A percentile compares a stretch with the other conserved stretches of the same genome.
These are phyloP conservation scores for Apiospora koreana DNA, from an alignment of 2,329 filamentous ascomycete genomes.

Conservation along the genomic window DNA sequence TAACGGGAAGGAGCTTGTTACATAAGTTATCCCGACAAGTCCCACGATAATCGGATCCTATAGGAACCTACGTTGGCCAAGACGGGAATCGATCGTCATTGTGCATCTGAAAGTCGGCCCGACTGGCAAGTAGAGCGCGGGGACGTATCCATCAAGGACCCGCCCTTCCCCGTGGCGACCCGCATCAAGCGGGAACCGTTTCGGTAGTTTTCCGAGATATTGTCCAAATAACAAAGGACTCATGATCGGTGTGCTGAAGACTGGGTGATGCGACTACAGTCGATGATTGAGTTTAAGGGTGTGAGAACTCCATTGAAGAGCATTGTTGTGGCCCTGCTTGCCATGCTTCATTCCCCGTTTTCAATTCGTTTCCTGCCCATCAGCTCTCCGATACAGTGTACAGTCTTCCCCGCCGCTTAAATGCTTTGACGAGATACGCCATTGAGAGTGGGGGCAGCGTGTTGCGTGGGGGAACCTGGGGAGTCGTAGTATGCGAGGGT, in stretches of 20 bases:
- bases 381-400: background rate
- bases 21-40: background rate
- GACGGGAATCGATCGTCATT: conserved; percentile 7
- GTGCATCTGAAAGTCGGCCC: background rate
- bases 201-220: background rate
- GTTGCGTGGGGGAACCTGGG: background rate
- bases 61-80: background rate
- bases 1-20: background rate
- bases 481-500: background rate
- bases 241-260: no score
- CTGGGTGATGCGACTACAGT: no score
- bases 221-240: background rate
- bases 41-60: background rate
- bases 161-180: background rate
- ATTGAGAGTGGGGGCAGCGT: background rate
- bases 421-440: background rate
- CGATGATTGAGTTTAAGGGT: no score
- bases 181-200: background rate
- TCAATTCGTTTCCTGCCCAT: background rate
- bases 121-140: background rate
- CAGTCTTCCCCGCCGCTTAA: background rate
- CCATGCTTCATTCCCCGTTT: background rate
- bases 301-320: no score
- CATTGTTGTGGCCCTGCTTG: background rate
- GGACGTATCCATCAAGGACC: background rate